Base-by-base conservation (phyloP, 2,329 filamentous ascomycete genomes). In the Dactylellina cionopaga region DNA sequence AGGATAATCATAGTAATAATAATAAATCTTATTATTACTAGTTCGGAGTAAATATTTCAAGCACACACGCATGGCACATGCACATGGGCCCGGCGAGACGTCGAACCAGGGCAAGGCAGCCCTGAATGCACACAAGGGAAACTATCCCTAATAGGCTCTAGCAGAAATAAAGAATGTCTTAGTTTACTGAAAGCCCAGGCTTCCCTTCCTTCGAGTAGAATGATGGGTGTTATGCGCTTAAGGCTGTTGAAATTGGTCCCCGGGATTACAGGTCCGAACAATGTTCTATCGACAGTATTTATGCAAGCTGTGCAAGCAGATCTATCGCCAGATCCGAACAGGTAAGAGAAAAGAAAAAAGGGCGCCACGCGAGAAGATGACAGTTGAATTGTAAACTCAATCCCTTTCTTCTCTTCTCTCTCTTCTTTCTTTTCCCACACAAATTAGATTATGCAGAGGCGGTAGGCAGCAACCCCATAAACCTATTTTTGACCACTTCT, bases 161-260 rank as follows among this genome's bases (percentile, higher is more conserved):
- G 54, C 13, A n/a, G n/a, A n/a, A n/a, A n/a, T n/a, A n/a, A n/a
- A n/a, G n/a, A n/a, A 47, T 72, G 68, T 72, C 68, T 72, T 27
- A 65, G 35, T 51, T 63, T 65, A 52, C 63, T 37, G 5, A 68
- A 68, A 60, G 54, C 22, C 60, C 44, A 68, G 46, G 54, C 63
- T 68, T 59, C 62, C 54, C 35, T 63, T 63, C 44, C 47, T 27
- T 27, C 31, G 35, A 27, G 17, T 58, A 59, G 52, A 52, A 37
- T 59, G 59, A 59, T 59, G 68, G 59, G 47, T 65, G 46, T 65
- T 64, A 72, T 72, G 59, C 68, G 68, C 59, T 65, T 64, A 63
- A 44, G 56, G 31, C 15, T n/a, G 9, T 19, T 33, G 25, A 41
- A 47, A 60, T 46, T 46, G 29, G 13, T 29, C 24, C 37, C 37